Base-by-base conservation (phyloP, 192 early-diverging fungal genomes). In the Coemansia reversa region DNA sequence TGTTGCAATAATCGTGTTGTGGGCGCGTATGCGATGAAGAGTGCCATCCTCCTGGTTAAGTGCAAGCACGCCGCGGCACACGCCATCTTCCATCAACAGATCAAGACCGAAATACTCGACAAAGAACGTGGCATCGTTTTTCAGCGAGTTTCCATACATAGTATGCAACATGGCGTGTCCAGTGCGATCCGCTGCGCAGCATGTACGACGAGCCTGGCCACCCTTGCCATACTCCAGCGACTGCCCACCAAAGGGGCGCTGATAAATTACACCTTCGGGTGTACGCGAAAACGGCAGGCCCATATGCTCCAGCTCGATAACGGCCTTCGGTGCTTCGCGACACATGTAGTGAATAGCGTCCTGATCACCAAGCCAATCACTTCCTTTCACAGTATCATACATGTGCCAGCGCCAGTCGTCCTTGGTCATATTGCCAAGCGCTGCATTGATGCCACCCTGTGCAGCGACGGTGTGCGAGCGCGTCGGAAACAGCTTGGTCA, bases 401-500 rank as follows among this genome's bases (percentile, higher is more conserved):
- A 98, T 98, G 80, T 98, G 97, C 97, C 97, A 98, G 82, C 95
- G 89, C 97, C 97, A 99, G 85, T 99, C 97, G 80, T 99, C 97
- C 84, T 99, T 93, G 63, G 89, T 88, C 95, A 99, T 97, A 83
- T 99, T 99, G 55, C 97, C 97, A 48, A 99, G 89, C 51, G 97
- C 97, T 66, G 97, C 97, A 83, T 99, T 99, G 79, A 99, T 93
- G 72, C 97, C 97, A 66, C 96, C 96, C 86, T 98, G 96, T 56
- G 96, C 96, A 51, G 96, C 96, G 48, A 98, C 96, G 27, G 95
- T 98, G 85, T 98, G 96, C 24, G 93, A 96, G 71, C 96, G 91
- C 39, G 95, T 97, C 23, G 95, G 95, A 88, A 99, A 99, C 35
- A 99, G 83, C 85, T 98, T 98, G 58, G 94, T 92, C 68, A 98